Evolutionary conservation across 495 filamentous ascomycete species (phyloP).

Genomic region (Penicillium waksmanii): DNA sequence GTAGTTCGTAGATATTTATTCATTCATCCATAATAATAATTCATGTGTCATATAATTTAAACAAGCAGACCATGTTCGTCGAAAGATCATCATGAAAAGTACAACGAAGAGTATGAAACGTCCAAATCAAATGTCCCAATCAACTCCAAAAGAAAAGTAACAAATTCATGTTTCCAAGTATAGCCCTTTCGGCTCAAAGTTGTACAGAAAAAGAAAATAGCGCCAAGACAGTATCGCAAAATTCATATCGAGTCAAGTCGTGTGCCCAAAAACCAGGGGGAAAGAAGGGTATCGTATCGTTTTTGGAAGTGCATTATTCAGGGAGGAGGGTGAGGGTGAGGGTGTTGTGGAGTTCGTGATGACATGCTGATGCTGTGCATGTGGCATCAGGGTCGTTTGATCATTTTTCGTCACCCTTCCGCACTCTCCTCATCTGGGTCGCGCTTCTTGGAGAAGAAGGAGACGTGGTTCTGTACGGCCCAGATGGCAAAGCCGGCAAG

Average conservation of each 20-base stretch:
- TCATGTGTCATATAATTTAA: neutral
- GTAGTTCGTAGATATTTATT: neutral
- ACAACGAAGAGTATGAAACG: constrained; percentile 5
- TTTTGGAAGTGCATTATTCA: neutral
- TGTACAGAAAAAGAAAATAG: neutral
- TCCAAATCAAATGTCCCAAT: neutral
- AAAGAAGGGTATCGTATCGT: constrained; percentile 16
- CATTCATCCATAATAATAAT: constrained; percentile 1
- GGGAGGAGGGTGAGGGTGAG: too few species aligned
- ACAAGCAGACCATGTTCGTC: constrained; percentile 1
- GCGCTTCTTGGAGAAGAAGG: constrained; percentile 40
- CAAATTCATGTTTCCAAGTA: neutral
- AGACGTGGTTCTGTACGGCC: constrained; percentile 48
- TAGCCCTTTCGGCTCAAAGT: neutral
- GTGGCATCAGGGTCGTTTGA: neutral
- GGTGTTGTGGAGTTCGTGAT: neutral
- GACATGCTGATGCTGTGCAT: neutral
- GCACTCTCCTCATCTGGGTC: constrained; percentile 48
- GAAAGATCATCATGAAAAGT: constrained; percentile 3
- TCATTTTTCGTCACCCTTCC: constrained; percentile 27
- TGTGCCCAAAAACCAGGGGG: neutral
- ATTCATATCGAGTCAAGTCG: neutral
- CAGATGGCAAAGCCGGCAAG: constrained; percentile 73
- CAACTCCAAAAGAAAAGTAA: constrained; percentile 1
- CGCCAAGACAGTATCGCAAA: neutral